phyloP scores from a whole-genome alignment of 1,284 basidiomycete genomes.

The Ganoderma sinense region DNA sequence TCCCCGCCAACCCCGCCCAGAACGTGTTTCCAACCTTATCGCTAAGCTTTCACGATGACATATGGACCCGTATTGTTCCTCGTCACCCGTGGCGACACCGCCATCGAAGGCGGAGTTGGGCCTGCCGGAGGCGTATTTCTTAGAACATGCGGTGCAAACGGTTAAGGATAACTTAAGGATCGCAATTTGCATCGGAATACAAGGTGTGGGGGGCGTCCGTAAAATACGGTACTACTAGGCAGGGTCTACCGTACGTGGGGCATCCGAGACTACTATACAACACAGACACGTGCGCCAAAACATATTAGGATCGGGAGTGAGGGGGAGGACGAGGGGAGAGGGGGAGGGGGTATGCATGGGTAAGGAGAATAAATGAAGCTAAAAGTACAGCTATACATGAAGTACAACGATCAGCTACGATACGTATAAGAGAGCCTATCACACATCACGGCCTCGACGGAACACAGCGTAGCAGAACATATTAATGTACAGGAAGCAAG shows the following conservation, averaged over 20 bases:
- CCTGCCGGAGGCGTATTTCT: background rate
- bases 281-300: background rate
- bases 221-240: background rate
- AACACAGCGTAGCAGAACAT: background rate
- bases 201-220: no score
- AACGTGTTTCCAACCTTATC: background rate
- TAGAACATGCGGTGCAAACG: background rate
- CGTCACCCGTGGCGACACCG: background rate
- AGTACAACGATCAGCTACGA: constrained; percentile 1
- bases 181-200: background rate
- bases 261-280: background rate
- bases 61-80: background rate
- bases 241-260: background rate
- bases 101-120: background rate
- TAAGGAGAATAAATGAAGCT: background rate
- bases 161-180: background rate
- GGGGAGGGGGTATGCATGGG: background rate
- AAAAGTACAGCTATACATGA: background rate
- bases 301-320: background rate
- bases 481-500: background rate
- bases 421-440: background rate
- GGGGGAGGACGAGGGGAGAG: background rate
- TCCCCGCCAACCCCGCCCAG: background rate
- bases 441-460: background rate
- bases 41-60: background rate